Percentiles rank a stretch among this genome's conserved stretches.
Evolutionary conservation across 169 alveolate genomes (phyloP).

Genomic region (Amoebophrya sp.): DNA sequence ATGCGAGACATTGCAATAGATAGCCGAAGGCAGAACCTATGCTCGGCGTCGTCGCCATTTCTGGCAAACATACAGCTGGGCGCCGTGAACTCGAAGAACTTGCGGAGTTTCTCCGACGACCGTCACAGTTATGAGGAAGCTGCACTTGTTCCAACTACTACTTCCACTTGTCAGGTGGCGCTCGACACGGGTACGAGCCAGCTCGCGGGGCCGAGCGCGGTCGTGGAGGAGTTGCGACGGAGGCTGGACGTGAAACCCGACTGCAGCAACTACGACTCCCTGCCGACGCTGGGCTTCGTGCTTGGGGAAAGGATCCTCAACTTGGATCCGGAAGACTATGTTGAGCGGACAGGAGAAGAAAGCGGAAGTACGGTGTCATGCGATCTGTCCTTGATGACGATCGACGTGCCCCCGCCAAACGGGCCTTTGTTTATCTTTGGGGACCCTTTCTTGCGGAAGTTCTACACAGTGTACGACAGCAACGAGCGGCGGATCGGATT

Average conservation of each 20-base stretch:
- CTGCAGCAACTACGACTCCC: not conserved
- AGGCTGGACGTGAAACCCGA: not conserved
- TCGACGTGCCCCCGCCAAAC: constrained; percentile 30
- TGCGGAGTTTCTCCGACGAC: too few species aligned
- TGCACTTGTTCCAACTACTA: too few species aligned
- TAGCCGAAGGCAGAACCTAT: not conserved
- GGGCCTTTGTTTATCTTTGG: constrained; percentile 47
- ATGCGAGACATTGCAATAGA: constrained; percentile 39
- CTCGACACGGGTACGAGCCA: constrained; percentile 20
- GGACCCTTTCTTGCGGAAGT: constrained; percentile 44
- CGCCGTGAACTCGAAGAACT: too few species aligned
- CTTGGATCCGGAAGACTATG: constrained; percentile 31
- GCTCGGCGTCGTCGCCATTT: too few species aligned
- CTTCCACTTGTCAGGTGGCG: not conserved
- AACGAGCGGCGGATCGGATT: constrained; percentile 21
- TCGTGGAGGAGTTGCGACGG: not conserved
- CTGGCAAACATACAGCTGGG: too few species aligned
- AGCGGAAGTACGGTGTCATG: not conserved
- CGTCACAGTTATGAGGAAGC: too few species aligned
- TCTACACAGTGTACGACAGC: constrained; percentile 42
- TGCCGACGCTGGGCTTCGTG: constrained; percentile 39
- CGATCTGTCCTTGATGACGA: not conserved
- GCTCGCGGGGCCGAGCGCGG: not conserved
- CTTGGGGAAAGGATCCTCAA: constrained; percentile 30
- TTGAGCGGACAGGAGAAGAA: not conserved